phyloP scores from a whole-genome alignment of 495 filamentous ascomycete species.

The Neurospora sp. region DNA sequence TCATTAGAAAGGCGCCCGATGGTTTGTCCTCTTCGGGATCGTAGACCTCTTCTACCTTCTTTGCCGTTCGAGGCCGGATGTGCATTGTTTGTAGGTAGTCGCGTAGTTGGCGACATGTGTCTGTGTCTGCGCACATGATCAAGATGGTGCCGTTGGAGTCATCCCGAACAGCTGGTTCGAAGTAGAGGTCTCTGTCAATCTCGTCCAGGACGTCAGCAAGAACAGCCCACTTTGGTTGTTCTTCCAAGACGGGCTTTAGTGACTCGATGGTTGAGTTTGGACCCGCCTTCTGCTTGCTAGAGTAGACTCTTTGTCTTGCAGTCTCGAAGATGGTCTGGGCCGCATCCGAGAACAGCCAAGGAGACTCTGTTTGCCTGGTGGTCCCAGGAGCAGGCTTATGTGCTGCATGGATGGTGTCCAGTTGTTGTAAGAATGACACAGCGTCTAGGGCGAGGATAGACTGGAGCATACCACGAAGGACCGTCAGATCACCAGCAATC shows the following conservation, averaged over 20 bases:
- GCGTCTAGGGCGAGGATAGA: slow-evolving; percentile 78
- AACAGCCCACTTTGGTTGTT: slow-evolving; percentile 86
- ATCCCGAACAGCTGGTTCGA: slow-evolving; percentile 63
- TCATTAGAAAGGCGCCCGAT: slow-evolving; percentile 81
- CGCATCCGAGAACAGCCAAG: slow-evolving; percentile 94
- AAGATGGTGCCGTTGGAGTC: slow-evolving; percentile 84
- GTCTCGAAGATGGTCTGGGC: slow-evolving; percentile 90
- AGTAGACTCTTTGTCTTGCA: slow-evolving; percentile 82
- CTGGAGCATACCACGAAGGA: slow-evolving; percentile 80
- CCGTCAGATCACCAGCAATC: slow-evolving; percentile 79
- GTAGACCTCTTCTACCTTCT: slow-evolving; percentile 25
- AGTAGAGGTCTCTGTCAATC: slow-evolving; percentile 84
- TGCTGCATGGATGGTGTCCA: slow-evolving; percentile 88
- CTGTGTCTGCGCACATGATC: slow-evolving; percentile 89
- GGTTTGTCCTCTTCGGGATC: slow-evolving; percentile 45
- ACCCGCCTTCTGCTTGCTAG: slow-evolving; percentile 32
- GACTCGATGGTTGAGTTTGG: slow-evolving; percentile 43
- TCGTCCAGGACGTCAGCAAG: slow-evolving; percentile 82
- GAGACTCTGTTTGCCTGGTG: slow-evolving; percentile 78
- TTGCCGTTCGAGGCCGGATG: slow-evolving; percentile 45
- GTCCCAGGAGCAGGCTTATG: slow-evolving; percentile 82
- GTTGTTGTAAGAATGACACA: slow-evolving; percentile 82
- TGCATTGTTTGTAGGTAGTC: slow-evolving; percentile 91
- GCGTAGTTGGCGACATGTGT: slow-evolving; percentile 78
- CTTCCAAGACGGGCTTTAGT: slow-evolving; percentile 83